Percentiles rank a stretch among this genome's conserved stretches.
These are phyloP conservation scores for Alternaria sp. DNA, from an alignment of 2,329 filamentous ascomycete genomes.

Conservation along the genomic window DNA sequence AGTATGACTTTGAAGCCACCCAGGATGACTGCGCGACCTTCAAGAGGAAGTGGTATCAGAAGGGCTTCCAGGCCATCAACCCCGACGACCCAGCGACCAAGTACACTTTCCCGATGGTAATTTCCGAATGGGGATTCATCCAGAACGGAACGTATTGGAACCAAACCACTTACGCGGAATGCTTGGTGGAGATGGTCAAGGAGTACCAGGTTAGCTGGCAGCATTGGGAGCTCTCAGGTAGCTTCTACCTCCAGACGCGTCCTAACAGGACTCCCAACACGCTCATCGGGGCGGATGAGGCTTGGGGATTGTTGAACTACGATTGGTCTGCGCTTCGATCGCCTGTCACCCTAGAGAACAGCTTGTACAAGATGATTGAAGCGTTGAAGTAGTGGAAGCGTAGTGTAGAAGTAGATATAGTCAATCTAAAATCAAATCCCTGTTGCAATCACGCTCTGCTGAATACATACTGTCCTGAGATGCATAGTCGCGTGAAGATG, in stretches of 20 bases:
- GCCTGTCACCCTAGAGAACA: slow-evolving; percentile 41
- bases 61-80: slow-evolving; percentile 42
- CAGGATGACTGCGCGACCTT: slow-evolving; percentile 39
- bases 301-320: slow-evolving; percentile 41
- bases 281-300: slow-evolving; percentile 37
- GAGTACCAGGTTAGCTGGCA: slow-evolving; percentile 40
- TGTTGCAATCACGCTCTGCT: background rate
- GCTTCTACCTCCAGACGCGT: slow-evolving; percentile 49
- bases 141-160: slow-evolving; percentile 42
- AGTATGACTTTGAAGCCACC: slow-evolving; percentile 43
- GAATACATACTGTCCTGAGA: background rate
- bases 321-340: slow-evolving; percentile 35
- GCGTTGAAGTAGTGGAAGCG: slow-evolving; percentile 20
- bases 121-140: slow-evolving; percentile 44
- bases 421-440: background rate
- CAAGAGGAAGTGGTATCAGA: slow-evolving; percentile 43
- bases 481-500: background rate
- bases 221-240: slow-evolving; percentile 42
- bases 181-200: slow-evolving; percentile 40
- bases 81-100: slow-evolving; percentile 35
- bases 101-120: slow-evolving; percentile 40
- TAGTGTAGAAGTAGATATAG: background rate
- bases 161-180: slow-evolving; percentile 42
- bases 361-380: slow-evolving; percentile 40
- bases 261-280: slow-evolving; percentile 33